A percentile compares a stretch with the other conserved stretches of the same genome.
Conservation (phyloP, 805 yeast species). For the Nakazawaea pomicola region DNA sequence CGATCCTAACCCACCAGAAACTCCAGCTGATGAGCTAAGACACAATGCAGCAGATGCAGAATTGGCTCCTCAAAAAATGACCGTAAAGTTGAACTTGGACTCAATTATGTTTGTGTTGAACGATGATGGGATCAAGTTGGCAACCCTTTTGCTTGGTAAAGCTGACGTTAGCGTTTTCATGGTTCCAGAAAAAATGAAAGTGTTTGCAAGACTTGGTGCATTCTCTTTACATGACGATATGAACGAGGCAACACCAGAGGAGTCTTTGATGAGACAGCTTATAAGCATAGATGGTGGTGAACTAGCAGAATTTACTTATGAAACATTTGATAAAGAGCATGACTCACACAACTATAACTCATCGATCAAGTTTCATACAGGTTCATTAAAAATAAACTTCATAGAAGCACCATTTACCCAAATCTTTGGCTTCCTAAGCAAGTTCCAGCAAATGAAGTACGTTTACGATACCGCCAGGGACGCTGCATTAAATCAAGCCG, state of each 20-base stretch:
- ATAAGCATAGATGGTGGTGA: slow-evolving; percentile 75
- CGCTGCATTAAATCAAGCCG: slow-evolving; percentile 82
- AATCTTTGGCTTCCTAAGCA: slow-evolving; percentile 60
- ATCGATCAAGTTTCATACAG: slow-evolving; percentile 58
- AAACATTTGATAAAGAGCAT: slow-evolving; percentile 63
- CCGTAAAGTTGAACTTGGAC: slow-evolving; percentile 61
- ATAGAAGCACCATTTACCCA: slow-evolving; percentile 75
- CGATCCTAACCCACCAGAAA: slow-evolving; percentile 64
- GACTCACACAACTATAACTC: slow-evolving; percentile 50
- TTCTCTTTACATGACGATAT: slow-evolving; percentile 73
- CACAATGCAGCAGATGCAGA: slow-evolving; percentile 58
- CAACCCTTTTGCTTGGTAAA: slow-evolving; percentile 69
- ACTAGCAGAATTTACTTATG: slow-evolving; percentile 77
- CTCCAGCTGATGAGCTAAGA: slow-evolving; percentile 66
- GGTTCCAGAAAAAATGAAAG: slow-evolving; percentile 73
- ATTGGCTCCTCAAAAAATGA: slow-evolving; percentile 68
- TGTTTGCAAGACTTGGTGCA: slow-evolving; percentile 71
- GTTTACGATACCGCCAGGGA: slow-evolving; percentile 88
- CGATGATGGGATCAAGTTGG: slow-evolving; percentile 79
- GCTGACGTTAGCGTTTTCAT: slow-evolving; percentile 65
- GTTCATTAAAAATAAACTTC: slow-evolving; percentile 71
- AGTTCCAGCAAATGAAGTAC: slow-evolving; percentile 79
- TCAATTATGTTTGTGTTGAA: slow-evolving; percentile 71
- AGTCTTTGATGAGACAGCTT: slow-evolving; percentile 57
- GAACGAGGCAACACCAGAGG: slow-evolving; percentile 54